phyloP scores from a whole-genome alignment of 208 protist genomes.

The Trypanosoma lewisi region DNA sequence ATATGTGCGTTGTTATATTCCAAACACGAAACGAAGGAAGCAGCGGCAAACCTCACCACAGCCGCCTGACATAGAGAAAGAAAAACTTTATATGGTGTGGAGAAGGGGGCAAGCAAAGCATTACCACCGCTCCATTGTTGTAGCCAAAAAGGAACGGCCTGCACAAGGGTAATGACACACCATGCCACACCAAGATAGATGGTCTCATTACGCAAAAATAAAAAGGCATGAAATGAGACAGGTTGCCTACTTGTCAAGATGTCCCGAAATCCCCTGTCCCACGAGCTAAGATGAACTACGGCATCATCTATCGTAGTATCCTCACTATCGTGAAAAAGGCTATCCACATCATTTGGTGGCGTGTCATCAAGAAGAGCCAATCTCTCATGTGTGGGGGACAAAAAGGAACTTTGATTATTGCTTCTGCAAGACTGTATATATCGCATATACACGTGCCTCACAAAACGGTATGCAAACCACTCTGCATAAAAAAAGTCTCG shows the following conservation, averaged over 20 bases:
- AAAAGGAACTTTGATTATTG: too few species aligned
- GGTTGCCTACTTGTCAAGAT: conserved; percentile 45
- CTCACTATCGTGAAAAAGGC: conserved; percentile 12
- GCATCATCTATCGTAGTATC: conserved; percentile 6
- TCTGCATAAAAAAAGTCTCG: conserved; percentile 49
- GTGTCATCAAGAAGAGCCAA: too few species aligned
- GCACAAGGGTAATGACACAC: conserved; percentile 47
- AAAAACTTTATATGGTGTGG: conserved; percentile 60
- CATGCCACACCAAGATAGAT: conserved; percentile 56
- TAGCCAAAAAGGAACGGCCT: conserved; percentile 61
- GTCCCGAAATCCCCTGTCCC: conserved; percentile 54
- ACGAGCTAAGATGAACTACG: conserved; percentile 10
- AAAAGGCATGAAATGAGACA: conserved; percentile 66
- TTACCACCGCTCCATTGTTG: conserved; percentile 56
- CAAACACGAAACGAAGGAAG: conserved; percentile 55
- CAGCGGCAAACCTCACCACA: conserved; percentile 68
- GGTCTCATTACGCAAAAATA: conserved; percentile 56
- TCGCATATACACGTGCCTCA: conserved; percentile 7
- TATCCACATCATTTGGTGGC: neutral
- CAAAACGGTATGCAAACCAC: conserved; percentile 23
- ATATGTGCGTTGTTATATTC: conserved; percentile 76
- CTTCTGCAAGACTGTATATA: neutral
- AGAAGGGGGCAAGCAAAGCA: conserved; percentile 36
- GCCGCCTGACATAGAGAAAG: conserved; percentile 68
- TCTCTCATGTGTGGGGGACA: too few species aligned